Evolutionary conservation across 768 basidiomycete species (phyloP).

Genomic region (Russula compacta): DNA sequence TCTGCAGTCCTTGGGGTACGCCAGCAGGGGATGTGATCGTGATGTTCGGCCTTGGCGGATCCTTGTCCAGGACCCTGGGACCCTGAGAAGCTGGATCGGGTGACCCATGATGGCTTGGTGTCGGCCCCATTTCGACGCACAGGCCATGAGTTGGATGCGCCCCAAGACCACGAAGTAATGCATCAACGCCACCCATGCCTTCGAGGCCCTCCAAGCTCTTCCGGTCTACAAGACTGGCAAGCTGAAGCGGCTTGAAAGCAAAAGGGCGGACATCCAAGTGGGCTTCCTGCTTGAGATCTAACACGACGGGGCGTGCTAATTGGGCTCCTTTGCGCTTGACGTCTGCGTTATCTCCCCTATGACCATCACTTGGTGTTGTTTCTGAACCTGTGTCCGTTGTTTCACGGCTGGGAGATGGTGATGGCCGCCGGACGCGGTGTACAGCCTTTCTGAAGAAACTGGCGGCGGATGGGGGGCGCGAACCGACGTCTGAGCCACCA

Average conservation of each 20-base stretch:
- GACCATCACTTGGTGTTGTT: constrained; percentile 14
- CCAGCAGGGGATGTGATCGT: constrained; percentile 35
- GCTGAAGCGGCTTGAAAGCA: constrained; percentile 55
- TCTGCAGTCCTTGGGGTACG: constrained; percentile 15
- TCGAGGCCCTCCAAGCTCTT: constrained; percentile 64
- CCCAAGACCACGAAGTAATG: constrained; percentile 65
- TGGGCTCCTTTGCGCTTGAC: constrained; percentile 4
- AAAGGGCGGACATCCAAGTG: constrained; percentile 64
- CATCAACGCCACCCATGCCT: constrained; percentile 59
- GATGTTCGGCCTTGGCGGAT: constrained; percentile 27
- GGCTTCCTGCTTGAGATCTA: constrained; percentile 32
- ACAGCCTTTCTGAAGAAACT: constrained; percentile 16
- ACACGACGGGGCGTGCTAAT: constrained; percentile 22
- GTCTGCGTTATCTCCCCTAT: constrained; percentile 20
- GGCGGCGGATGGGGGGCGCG: constrained; percentile 23
- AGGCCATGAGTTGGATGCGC: constrained; percentile 48
- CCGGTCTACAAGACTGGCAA: constrained; percentile 85
- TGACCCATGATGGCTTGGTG: not conserved
- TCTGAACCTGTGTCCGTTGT: constrained; percentile 1
- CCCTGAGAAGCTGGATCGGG: not conserved
- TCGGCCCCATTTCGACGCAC: not conserved
- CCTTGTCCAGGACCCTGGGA: constrained; percentile 21
- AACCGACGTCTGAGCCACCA: constrained; percentile 25
- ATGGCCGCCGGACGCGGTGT: constrained; percentile 3
- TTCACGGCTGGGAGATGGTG: constrained; percentile 19